Evolutionary conservation across 2,329 filamentous ascomycete species (phyloP), one percentile per base, ranked within the genome.

Genomic region (Hypomyces rosellus): DNA sequence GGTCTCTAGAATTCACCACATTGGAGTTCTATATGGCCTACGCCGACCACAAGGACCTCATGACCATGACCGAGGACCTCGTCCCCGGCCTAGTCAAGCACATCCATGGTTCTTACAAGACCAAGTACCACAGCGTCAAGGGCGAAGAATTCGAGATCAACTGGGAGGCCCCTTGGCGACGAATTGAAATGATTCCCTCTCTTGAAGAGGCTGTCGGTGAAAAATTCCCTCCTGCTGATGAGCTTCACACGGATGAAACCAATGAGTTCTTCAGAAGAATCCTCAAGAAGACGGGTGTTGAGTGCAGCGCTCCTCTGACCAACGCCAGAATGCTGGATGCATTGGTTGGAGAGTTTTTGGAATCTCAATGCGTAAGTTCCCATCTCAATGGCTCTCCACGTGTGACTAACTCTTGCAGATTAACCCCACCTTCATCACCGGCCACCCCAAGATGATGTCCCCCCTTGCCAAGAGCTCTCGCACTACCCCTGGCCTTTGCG

Each of bases 11-110:
- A 68, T 99, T 99, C 75, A 99, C 93, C 40, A 95, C 89, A 22
- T 89, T 89, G 69, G 93, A 99, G 70, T 97, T 97, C 74, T 99
- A 99, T 73, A 85, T 88, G 81, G 92, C 93, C 3, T 97, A 90
- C 59, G 87, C 86, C 50, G 90, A 96, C 69, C 82, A 96, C 59
- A 88, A 95, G 69, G 93, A 97, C 65, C 76, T 96, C 53, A 69
- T 70, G 62, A 75, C 87, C 53, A 80, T 89, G 63, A 97, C 93
- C 2, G 93, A 99, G 70, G 91, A 96, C 65, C 85, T 99, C 30
- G 86, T 99, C 43, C 91, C 89, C 33, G 82, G 85, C 38, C 79
- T 97, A 5, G 92, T 96, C 65, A 91, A 95, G 80, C 78, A 89
- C 57, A 73, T 97, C 49, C 93, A 88, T 14, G 93, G 92, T 54